Evolutionary conservation across 441 rosid genomes (phyloP), one percentile per base, ranked within the genome.

Genomic region (Croton laevigatus): DNA sequence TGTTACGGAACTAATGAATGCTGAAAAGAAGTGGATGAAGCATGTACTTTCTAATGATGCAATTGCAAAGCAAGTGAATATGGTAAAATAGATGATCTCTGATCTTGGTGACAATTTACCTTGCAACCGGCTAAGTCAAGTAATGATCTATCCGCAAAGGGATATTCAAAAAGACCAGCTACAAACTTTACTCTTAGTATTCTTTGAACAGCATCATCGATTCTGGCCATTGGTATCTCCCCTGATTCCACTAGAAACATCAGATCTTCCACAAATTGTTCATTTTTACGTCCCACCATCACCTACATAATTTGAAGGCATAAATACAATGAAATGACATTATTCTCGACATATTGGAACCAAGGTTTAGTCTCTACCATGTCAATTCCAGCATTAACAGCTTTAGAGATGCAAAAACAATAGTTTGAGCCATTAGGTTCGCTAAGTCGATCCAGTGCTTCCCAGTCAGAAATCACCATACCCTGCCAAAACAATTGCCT

Each of bases 341-440:
- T 40, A 20, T 17, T 62, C 46, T 53, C 22, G 61, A 65, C 37
- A 11, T 40, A 14, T 55, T 49, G 11, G 40, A 63, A 20, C 51
- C 48, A 32, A 52, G 19, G 34, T 62, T 20, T 13, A 51, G 48
- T 32, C 20, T 54, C 51, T 85, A 90, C 97, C 98, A 94, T 87
- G 87, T 94, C 98, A 12, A 89, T 81, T 77, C 97, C 98, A 69
- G 97, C 97, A 85, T 87, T 91, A 70, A 91, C 80, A 7, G 97
- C 84, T 71, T 77, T 42, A 62, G 89, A 79, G 69, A 91, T 68
- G 71, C 91, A 85, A 62, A 66, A 49, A 34, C 85, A 82, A 76
- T 86, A 90, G 87, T 91, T 88, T 46, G 89, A 87, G 73, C 95
- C 92, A 20, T 2, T 61, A 23, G 95, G 95, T 65, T 78, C 58